Base-by-base conservation (phyloP, 2,329 filamentous ascomycete species). In the Pseudogymnoascus sp. region DNA sequence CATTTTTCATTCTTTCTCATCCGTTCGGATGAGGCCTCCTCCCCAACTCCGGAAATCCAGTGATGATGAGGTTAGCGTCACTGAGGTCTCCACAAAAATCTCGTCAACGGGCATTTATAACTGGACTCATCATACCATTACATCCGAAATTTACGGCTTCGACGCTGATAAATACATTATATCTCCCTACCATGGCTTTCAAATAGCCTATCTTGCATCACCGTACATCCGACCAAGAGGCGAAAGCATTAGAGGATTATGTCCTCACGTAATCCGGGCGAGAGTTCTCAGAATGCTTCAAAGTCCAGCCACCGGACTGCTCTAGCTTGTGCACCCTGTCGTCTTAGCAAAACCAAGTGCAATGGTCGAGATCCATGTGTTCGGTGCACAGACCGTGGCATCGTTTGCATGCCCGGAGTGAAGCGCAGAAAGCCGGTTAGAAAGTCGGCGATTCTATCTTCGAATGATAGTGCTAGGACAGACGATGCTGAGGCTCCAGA, bases 301-400 rank as follows among this genome's bases (percentile, higher is more conserved):
- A 53, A 53, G 46, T 34, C 25, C 25, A 4, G 25, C 1, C 40
- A 36, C 11, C 60, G 60, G 16, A 56, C 37, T 46, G 16, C 34
- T 28, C 62, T 59, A 18, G 62, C 62, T 5, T 63, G 62, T 46
- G 38, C 25, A 28, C 56, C 56, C 9, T 63, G 62, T 25, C 62
- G 62, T 38, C 25, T 61, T 14, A 46, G 40, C 23, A 63, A 63
- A 46, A 61, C 42, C 4, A 63, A 63, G 23, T 63, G 62, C 23
- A 31, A 46, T 34, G 62, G 62, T 23, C 31, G 62, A 25, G 31
- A 43, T 23, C 62, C 62, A 28, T 63, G 62, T 61, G n/a, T 28
- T 34, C 21, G 56, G 14, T 63, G 62, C 18, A 49, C 14, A 61
- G 59, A 61, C 37, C 59, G 62, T 12, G 37, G 31, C 25, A 60